A percentile compares a stretch with the other conserved stretches of the same genome.
phyloP scores from a whole-genome alignment of 75 land plant species.

The Selaginella moellendorffii region DNA sequence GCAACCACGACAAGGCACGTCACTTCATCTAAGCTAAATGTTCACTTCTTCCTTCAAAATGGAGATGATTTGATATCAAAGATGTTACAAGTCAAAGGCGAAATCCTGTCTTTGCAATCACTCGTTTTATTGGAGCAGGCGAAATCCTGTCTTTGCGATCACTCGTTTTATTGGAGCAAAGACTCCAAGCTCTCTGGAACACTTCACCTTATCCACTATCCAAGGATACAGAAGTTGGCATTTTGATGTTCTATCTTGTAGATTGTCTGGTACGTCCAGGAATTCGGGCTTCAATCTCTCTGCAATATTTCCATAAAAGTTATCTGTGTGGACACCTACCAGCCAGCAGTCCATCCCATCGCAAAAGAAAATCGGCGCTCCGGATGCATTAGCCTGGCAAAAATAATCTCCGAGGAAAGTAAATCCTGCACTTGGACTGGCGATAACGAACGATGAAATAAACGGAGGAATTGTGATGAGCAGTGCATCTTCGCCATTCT shows the following conservation, averaged over 20 bases:
- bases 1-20: not conserved
- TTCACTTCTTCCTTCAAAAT: conserved; percentile 1
- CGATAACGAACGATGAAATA: not conserved
- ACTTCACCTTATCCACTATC: conserved; percentile 1
- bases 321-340: not conserved
- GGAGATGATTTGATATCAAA: not conserved
- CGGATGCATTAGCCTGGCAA: not conserved
- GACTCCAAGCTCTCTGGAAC: not conserved
- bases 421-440: not conserved
- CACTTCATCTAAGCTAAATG: conserved; percentile 1
- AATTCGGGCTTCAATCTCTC: not conserved
- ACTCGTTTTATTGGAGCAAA: not conserved
- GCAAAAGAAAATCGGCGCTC: not conserved
- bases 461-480: not conserved
- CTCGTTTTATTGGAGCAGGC: not conserved
- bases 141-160: not conserved
- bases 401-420: not conserved
- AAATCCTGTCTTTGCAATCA: not conserved
- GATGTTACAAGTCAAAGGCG: not conserved
- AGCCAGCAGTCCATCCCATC: not conserved
- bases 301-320: conserved; percentile 1
- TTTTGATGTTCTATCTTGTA: not conserved
- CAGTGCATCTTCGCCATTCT: not conserved
- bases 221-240: not conserved
- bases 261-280: not conserved